Percentiles rank a stretch among this genome's conserved stretches.
Evolutionary conservation across 768 basidiomycete species (phyloP).

Genomic region (Boletus rubescentipes): DNA sequence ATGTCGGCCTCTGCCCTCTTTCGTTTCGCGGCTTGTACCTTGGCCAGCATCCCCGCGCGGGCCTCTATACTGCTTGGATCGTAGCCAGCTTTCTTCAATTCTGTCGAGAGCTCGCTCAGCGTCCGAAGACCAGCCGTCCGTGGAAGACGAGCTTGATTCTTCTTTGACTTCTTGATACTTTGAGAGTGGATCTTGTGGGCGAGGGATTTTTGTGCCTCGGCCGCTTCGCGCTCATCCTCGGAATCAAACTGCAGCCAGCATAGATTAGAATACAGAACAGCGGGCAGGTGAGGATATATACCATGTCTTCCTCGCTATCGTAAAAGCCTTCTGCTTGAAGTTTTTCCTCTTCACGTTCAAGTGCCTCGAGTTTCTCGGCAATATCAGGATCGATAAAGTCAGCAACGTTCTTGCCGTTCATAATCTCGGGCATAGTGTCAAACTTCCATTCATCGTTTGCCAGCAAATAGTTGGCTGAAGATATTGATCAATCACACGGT

Average conservation of each 20-base stretch:
- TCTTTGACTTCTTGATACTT: conserved; percentile 79
- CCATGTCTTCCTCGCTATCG: conserved; percentile 84
- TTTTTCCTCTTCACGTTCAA: conserved; percentile 94
- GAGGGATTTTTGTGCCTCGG: conserved; percentile 56
- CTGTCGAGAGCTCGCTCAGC: conserved; percentile 72
- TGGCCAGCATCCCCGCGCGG: conserved; percentile 82
- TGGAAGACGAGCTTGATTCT: conserved; percentile 78
- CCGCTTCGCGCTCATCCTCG: conserved; percentile 81
- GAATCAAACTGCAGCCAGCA: conserved; percentile 40
- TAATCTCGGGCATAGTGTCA: conserved; percentile 97
- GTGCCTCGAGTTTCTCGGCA: conserved; percentile 91
- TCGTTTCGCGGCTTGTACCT: conserved; percentile 66
- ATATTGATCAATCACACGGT: conserved; percentile 1
- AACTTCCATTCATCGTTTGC: conserved; percentile 91
- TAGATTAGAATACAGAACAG: neutral
- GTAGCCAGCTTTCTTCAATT: conserved; percentile 83
- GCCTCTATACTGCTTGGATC: conserved; percentile 87
- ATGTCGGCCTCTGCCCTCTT: conserved; percentile 50
- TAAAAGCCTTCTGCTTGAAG: conserved; percentile 96
- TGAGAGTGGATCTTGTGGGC: conserved; percentile 71
- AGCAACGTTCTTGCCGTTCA: conserved; percentile 98
- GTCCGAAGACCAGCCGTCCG: conserved; percentile 69
- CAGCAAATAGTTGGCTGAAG: conserved; percentile 85
- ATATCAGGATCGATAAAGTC: conserved; percentile 99
- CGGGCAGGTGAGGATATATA: conserved; percentile 33